Percentiles rank a stretch among this genome's conserved stretches.
These are phyloP conservation scores for Aspergillus nanangensis DNA, from an alignment of 495 filamentous ascomycete genomes.

Conservation along the genomic window DNA sequence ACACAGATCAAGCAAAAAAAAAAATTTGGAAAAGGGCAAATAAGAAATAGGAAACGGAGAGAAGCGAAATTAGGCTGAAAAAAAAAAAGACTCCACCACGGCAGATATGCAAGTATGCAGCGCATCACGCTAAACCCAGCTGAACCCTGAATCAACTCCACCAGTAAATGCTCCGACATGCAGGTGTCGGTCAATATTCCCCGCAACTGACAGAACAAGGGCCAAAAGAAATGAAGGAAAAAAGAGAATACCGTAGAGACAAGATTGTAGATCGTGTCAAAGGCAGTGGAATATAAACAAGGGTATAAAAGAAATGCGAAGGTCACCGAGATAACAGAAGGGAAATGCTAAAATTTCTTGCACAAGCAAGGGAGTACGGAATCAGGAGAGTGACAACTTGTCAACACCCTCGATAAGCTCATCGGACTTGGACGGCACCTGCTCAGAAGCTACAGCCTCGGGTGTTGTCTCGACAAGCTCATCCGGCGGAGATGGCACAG, in stretches of 20 bases:
- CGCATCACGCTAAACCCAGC: conserved; percentile 14
- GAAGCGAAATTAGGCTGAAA: not conserved
- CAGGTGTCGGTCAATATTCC: conserved; percentile 1
- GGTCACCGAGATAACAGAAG: not conserved
- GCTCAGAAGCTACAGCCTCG: too few relatives aligned
- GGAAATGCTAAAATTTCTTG: too few relatives aligned
- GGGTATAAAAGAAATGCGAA: not conserved
- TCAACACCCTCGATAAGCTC: not conserved
- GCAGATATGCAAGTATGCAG: conserved; percentile 13
- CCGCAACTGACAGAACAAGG: too few relatives aligned
- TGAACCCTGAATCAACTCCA: conserved; percentile 12
- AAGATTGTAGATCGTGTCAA: too few relatives aligned
- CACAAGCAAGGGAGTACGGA: not conserved
- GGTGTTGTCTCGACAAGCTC: not conserved
- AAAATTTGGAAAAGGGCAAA: not conserved
- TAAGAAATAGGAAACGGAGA: conserved; percentile 3
- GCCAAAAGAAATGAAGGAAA: not conserved
- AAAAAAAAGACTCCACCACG: conserved; percentile 11
- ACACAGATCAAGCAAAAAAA: conserved; percentile 1
- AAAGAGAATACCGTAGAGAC: too few relatives aligned
- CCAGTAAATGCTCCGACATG: conserved; percentile 15
- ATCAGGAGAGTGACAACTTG: not conserved
- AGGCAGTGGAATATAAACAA: too few relatives aligned
- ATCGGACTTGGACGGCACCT: not conserved
- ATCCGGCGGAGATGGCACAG: not conserved